phyloP scores from a whole-genome alignment of 345 rosid genomes.

The Acer campestre region DNA sequence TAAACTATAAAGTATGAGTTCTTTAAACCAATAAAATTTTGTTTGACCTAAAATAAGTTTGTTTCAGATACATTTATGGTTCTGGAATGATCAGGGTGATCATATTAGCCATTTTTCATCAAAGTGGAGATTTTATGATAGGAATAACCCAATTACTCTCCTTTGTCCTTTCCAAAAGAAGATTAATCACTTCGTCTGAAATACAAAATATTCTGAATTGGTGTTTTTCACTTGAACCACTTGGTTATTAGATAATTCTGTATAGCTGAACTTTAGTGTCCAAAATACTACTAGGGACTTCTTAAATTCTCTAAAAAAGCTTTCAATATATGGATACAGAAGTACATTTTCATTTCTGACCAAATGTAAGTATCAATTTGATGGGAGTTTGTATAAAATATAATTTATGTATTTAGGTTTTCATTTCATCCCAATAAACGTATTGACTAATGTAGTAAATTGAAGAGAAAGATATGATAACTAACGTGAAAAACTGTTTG shows the following conservation, averaged over 20 bases:
- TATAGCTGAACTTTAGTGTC: not conserved
- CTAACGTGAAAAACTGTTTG: not conserved
- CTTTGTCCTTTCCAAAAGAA: not conserved
- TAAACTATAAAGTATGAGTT: not conserved
- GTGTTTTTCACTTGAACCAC: not conserved
- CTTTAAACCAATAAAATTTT: not conserved
- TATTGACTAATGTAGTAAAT: not conserved
- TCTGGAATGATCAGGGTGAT: not conserved
- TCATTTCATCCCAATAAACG: not conserved
- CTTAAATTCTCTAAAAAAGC: not conserved
- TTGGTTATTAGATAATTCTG: not conserved
- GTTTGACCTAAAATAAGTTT: not conserved
- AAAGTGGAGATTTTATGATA: not conserved
- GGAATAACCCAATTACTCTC: not conserved
- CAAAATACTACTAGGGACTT: not conserved
- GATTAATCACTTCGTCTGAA: not conserved
- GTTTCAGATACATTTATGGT: not conserved
- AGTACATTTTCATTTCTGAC: not conserved
- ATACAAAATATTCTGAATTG: not conserved
- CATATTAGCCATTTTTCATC: not conserved
- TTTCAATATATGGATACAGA: not conserved
- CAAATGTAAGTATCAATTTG: not conserved
- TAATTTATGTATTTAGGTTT: not conserved
- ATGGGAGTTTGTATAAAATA: not conserved
- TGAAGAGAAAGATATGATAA: not conserved